Evolutionary conservation across 1,139 yeast species (phyloP).

Genomic region (Suzukiozyma palmioleophila): DNA sequence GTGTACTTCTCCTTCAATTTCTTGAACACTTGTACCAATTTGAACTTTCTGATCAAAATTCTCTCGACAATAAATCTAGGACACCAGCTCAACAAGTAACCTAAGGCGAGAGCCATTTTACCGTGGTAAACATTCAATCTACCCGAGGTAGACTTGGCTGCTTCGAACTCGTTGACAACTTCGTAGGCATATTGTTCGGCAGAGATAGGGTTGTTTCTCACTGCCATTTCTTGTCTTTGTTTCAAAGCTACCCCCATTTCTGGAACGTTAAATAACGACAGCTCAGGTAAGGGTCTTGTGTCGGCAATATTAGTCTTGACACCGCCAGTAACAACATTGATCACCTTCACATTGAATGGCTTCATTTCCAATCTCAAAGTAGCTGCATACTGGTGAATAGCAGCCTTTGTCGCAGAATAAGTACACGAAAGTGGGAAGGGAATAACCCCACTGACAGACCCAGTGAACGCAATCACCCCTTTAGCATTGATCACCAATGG

Average conservation of each 20-base stretch:
- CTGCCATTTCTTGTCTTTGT: constrained; percentile 58
- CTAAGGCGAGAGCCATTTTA: constrained; percentile 36
- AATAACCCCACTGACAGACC: constrained; percentile 62
- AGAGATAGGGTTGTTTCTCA: constrained; percentile 53
- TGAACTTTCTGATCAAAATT: constrained; percentile 44
- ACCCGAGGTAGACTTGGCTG: constrained; percentile 36
- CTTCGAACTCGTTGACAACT: constrained; percentile 48
- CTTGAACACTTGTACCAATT: constrained; percentile 28
- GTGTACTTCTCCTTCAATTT: constrained; percentile 20
- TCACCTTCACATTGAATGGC: constrained; percentile 69
- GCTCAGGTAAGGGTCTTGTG: constrained; percentile 48
- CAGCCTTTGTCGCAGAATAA: constrained; percentile 73
- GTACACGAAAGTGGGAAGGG: constrained; percentile 71
- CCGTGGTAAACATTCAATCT: constrained; percentile 53
- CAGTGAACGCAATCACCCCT: constrained; percentile 73
- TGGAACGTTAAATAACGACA: constrained; percentile 51
- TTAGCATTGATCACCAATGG: constrained; percentile 58
- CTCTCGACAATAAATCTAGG: constrained; percentile 51
- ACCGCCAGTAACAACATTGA: constrained; percentile 46
- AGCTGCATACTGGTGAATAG: constrained; percentile 65
- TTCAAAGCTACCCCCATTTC: constrained; percentile 45
- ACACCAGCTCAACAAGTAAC: constrained; percentile 25
- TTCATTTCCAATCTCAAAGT: constrained; percentile 60
- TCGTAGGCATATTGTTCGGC: constrained; percentile 52
- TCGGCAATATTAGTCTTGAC: constrained; percentile 60